These are phyloP conservation scores for Polyplosphaeria fusca DNA, from an alignment of 495 filamentous ascomycete species.

Conservation along the genomic window DNA sequence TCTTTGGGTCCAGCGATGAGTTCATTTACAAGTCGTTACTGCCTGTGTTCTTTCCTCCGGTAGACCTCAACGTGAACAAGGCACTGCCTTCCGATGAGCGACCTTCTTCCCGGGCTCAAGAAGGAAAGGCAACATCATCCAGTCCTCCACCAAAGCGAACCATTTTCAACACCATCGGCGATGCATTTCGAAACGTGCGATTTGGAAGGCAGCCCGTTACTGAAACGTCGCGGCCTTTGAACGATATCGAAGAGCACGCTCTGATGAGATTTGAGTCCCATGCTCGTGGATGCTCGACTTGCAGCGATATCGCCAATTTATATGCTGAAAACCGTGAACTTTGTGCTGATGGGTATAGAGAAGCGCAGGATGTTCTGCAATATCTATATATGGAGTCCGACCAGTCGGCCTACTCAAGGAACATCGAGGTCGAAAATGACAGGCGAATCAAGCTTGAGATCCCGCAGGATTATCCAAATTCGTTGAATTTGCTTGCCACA, in stretches of 20 bases:
- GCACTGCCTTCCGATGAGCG: conserved; percentile 1
- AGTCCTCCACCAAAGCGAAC: conserved; percentile 4
- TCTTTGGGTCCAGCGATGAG: conserved; percentile 24
- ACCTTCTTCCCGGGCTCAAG: neutral
- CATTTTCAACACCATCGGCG: conserved; percentile 24
- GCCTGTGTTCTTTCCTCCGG: conserved; percentile 26
- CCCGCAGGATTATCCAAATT: neutral
- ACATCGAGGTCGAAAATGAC: conserved; percentile 10
- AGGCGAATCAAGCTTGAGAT: conserved; percentile 9
- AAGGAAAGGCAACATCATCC: neutral
- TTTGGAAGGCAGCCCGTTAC: conserved; percentile 21
- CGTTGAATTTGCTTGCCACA: conserved; percentile 11
- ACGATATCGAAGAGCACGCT: conserved; percentile 9
- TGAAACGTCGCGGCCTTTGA: neutral
- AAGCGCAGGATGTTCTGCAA: conserved; percentile 13
- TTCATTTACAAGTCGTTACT: conserved; percentile 22
- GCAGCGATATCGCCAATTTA: conserved; percentile 8
- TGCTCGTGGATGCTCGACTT: conserved; percentile 10
- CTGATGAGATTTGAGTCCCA: conserved; percentile 17
- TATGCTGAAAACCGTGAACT: conserved; percentile 4
- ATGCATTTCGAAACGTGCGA: conserved; percentile 25
- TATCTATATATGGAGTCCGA: conserved; percentile 26
- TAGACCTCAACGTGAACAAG: conserved; percentile 16
- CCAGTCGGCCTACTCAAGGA: conserved; percentile 3
- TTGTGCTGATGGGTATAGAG: conserved; percentile 11